Conservation (phyloP, 2,329 filamentous ascomycete genomes). For the Akanthomyces lecanii region DNA sequence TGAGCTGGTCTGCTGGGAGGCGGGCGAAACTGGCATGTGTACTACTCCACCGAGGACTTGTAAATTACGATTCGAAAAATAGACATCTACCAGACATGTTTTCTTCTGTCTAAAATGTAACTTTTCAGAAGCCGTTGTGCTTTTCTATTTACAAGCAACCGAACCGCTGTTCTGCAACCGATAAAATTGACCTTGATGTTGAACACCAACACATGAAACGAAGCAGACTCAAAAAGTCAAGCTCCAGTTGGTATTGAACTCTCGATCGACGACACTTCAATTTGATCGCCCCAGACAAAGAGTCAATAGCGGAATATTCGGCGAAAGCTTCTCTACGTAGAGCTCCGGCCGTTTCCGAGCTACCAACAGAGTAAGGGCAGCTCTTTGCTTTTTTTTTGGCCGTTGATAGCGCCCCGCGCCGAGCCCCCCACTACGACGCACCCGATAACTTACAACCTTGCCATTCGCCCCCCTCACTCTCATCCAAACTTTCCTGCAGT, state of each 20-base stretch:
- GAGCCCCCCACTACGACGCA: neutral
- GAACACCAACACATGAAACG: too few relatives aligned
- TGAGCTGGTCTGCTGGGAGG: neutral
- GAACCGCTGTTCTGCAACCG: too few relatives aligned
- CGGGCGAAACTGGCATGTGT: conserved; percentile 1
- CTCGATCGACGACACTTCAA: too few relatives aligned
- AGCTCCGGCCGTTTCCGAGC: conserved; percentile 1
- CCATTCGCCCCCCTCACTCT: neutral
- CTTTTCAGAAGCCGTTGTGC: neutral
- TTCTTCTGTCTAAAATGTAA: neutral
- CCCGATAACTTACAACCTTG: conserved; percentile 4
- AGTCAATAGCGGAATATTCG: neutral
- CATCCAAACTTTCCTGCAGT: neutral
- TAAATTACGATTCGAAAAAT: conserved; percentile 17
- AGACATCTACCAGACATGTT: conserved; percentile 10
- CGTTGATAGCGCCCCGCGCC: conserved; percentile 9
- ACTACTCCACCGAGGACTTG: conserved; percentile 10
- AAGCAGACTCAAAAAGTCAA: too few relatives aligned
- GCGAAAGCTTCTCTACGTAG: neutral
- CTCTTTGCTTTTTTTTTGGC: neutral
- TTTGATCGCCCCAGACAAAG: too few relatives aligned
- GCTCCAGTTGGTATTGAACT: too few relatives aligned
- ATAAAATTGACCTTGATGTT: too few relatives aligned
- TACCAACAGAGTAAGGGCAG: neutral
- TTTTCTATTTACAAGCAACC: too few relatives aligned